Evolutionary conservation across 345 rosid genomes (phyloP), one percentile per base, ranked within the genome.

Genomic region (Gossypioides kirkii): DNA sequence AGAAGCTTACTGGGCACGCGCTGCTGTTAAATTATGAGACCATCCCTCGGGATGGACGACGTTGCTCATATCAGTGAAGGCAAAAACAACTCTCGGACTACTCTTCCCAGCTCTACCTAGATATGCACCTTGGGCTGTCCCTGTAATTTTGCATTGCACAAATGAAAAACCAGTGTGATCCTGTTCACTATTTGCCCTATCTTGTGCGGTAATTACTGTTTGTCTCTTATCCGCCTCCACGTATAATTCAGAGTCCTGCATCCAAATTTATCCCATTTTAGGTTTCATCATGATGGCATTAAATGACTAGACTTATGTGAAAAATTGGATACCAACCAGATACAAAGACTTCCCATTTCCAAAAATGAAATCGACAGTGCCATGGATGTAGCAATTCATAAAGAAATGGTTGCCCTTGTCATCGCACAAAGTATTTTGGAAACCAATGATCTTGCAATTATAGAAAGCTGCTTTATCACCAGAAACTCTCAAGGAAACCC

Each of bases 51-150:
- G 85, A 49, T 66, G 1, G 14, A 89, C 70, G 25, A 81, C 79
- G 1, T 25, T 38, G 28, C 72, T 59, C 88, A 90, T 87, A 55
- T 36, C 26, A 11, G 90, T 77, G 74, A 77, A 89, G 26, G 97
- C 81, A 28, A 76, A 91, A 11, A 87, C 74, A 41, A 86, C 89
- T 60, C 69, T 75, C 0, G 98, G 89, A 36, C 73, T 80, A 1
- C 69, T 6, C 78, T 28, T 79, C 97, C 95, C 89, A 3, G 93
- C 87, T 70, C 98, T 74, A 5, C 97, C 95, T 73, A 88, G 75
- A 70, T 59, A 61, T 32, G 45, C 4, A 6, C 45, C 45, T 0
- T 1, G 0, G 5, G 45, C 65, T 32, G 77, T 75, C 84, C 65
- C 65, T 2, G 45, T 61, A 61, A 61, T 9, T 3, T 10, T 61